These are phyloP conservation scores for Oemleria cerasiformis DNA, from an alignment of 306 rosid genomes.

Conservation along the genomic window DNA sequence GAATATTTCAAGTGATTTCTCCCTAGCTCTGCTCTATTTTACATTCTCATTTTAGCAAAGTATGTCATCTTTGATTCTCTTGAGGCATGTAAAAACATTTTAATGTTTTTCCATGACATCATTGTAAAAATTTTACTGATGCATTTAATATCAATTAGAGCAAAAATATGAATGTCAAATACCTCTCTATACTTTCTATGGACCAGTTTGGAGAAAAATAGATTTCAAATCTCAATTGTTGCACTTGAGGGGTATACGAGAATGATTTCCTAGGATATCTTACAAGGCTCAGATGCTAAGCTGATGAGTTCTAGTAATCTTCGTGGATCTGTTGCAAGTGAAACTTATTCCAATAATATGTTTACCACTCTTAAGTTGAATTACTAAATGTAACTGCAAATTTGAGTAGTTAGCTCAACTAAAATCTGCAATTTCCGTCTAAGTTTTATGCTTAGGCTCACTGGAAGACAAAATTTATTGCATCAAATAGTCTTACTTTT, in stretches of 20 bases:
- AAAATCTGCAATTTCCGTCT: neutral
- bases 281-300: neutral
- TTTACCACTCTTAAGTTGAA: neutral
- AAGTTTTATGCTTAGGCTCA: neutral
- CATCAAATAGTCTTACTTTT: neutral
- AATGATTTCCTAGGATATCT: constrained; percentile 1
- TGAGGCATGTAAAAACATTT: neutral
- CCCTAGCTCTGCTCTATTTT: neutral
- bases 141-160: neutral
- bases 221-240: neutral
- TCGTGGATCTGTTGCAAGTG: neutral
- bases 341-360: neutral
- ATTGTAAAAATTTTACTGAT: neutral
- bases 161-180: neutral
- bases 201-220: neutral
- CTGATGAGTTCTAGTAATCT: neutral
- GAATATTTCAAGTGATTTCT: neutral
- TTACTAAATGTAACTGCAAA: neutral
- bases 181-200: neutral
- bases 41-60: neutral
- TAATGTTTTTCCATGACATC: neutral
- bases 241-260: neutral
- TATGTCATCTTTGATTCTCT: neutral
- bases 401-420: neutral
- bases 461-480: neutral